Conservation (phyloP, 169 alveolate genomes). For the Plasmodium vinckei region DNA sequence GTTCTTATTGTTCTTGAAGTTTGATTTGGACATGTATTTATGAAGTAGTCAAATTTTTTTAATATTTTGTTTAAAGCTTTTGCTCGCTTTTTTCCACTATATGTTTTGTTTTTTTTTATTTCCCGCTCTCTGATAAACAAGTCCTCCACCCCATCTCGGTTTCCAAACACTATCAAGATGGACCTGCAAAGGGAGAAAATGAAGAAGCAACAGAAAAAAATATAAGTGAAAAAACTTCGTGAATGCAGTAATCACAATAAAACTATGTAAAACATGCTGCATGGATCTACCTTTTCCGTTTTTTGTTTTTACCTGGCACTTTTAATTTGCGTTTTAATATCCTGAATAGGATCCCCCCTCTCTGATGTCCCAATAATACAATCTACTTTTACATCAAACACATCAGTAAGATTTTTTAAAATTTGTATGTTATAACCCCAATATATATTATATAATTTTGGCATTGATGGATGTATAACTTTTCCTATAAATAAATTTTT, state of each 20-base stretch:
- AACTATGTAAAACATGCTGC: not conserved
- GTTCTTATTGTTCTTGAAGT: slow-evolving; percentile 96
- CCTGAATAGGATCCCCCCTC: slow-evolving; percentile 23
- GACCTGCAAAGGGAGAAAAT: slow-evolving; percentile 14
- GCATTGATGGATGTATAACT: slow-evolving; percentile 50
- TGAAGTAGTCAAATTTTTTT: slow-evolving; percentile 89
- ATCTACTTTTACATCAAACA: slow-evolving; percentile 42
- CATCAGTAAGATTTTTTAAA: slow-evolving; percentile 51
- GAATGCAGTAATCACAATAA: not conserved
- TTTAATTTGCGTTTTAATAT: not conserved
- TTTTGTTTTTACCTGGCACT: slow-evolving; percentile 10
- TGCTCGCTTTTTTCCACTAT: slow-evolving; percentile 9
- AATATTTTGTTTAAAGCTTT: slow-evolving; percentile 75
- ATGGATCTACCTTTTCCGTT: not conserved
- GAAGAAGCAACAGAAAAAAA: not conserved
- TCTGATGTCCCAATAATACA: slow-evolving; percentile 67
- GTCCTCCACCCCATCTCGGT: slow-evolving; percentile 50
- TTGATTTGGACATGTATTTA: slow-evolving; percentile 94
- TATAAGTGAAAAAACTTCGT: not conserved
- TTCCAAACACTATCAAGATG: slow-evolving; percentile 64
- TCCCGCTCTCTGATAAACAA: slow-evolving; percentile 45
- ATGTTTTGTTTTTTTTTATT: slow-evolving; percentile 22
- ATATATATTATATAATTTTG: slow-evolving; percentile 41
- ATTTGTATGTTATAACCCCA: slow-evolving; percentile 70
- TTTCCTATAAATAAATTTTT: slow-evolving; percentile 53